Conservation (phyloP, 1,139 yeast genomes). For the Geotrichum cucujoidarum region DNA sequence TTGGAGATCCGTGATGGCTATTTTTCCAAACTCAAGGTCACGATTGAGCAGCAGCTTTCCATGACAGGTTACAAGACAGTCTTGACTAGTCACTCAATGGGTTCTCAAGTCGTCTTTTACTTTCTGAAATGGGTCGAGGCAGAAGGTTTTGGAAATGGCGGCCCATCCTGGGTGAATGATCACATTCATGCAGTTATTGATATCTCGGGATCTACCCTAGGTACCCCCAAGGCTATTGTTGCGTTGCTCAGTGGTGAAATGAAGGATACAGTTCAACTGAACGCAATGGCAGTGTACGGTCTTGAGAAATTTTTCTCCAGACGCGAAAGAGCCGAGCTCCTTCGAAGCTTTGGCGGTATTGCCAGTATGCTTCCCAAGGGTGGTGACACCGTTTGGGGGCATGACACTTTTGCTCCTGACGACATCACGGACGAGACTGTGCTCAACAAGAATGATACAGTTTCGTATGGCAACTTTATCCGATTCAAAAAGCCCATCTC, state of each 20-base stretch:
- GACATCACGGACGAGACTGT: constrained; percentile 30
- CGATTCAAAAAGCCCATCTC: constrained; percentile 50
- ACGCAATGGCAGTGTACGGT: constrained; percentile 89
- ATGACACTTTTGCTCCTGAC: constrained; percentile 47
- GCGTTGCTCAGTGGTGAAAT: constrained; percentile 93
- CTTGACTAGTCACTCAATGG: constrained; percentile 94
- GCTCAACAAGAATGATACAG: constrained; percentile 25
- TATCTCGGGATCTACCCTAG: constrained; percentile 80
- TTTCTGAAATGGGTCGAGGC: constrained; percentile 97
- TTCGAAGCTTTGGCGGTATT: constrained; percentile 85
- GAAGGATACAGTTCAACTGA: constrained; percentile 94
- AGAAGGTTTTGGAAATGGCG: constrained; percentile 78
- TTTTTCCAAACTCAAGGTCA: constrained; percentile 67
- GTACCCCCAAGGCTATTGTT: constrained; percentile 91
- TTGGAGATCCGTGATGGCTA: constrained; percentile 82
- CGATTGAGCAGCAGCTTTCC: constrained; percentile 55
- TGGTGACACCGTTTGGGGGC: constrained; percentile 86
- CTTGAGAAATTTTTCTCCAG: constrained; percentile 89
- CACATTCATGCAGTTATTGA: constrained; percentile 76
- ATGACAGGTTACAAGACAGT: constrained; percentile 65
- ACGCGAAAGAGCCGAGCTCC: constrained; percentile 79
- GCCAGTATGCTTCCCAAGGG: constrained; percentile 97
- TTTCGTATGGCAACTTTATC: constrained; percentile 71
- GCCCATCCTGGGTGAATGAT: constrained; percentile 78
- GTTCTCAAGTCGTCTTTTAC: constrained; percentile 80